Evolutionary conservation across 148 eudicot genomes (phyloP), one percentile per base, ranked within the genome.

Genomic region (Vaccinium vitisidaea): DNA sequence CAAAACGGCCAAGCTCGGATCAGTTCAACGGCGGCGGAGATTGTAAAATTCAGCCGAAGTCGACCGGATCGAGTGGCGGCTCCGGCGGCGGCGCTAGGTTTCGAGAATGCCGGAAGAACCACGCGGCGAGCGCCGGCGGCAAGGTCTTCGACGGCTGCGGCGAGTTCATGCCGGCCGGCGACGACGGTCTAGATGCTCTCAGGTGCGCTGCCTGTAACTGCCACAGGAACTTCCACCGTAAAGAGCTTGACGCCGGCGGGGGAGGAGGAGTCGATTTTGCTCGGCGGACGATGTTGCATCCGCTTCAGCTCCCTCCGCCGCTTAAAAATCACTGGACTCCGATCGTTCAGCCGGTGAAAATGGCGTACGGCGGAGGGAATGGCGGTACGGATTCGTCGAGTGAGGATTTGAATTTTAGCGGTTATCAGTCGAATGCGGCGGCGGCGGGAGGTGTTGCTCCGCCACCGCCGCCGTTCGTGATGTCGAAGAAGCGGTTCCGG

Each of bases 201-300:
- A 85, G 81, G 74, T 91, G 91, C 76, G 93, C 93, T 12, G 93
- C 91, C 36, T 91, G 93, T 81, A 74, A 58, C 61, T 91, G 93
- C 84, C 93, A 91, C 91, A 85, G 93, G 55, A 91, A 89, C 84
- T 91, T 91, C 87, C 91, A 91, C 85, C 87, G 92, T 0, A 88
- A 84, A 30, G 88, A 88, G 49, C 39, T 48, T 55, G 63, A 5
- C 19, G 65, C 6, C 6, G 6, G 30, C 63, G 77, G 27, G 6
- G 78, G 73, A 67, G 52, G 27, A 0, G 54, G 27, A 0, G 54
- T 14, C 7, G 76, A 59, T 21, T 70, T 80, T 11, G 0, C 71
- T 15, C 79, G 78, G 36, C 69, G 59, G 6, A 27, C 80, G 5
- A 59, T 87, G 48, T 59, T 87, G 36, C 92, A 83, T 55, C 89